Conservation (phyloP, 495 filamentous ascomycete genomes). For the Aspergillus nidulans region DNA sequence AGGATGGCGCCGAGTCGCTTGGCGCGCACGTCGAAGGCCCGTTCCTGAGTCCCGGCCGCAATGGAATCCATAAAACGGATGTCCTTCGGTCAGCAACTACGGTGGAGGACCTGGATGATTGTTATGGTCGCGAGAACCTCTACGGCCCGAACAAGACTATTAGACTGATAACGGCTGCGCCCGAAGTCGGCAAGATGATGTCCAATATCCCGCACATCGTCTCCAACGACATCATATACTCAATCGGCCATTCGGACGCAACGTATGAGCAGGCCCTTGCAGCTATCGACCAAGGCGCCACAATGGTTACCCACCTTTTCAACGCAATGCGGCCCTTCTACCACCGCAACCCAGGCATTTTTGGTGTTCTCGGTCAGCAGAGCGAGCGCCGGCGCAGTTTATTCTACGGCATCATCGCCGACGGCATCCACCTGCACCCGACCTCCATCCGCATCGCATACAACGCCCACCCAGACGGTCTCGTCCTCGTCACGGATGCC, state of each 20-base stretch:
- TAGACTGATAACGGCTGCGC: conserved; percentile 76
- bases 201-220: conserved; percentile 56
- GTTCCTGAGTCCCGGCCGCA: conserved; percentile 66
- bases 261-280: conserved; percentile 67
- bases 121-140: conserved; percentile 67
- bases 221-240: conserved; percentile 59
- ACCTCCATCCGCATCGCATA: conserved; percentile 56
- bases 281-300: conserved; percentile 65
- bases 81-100: conserved; percentile 53
- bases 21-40: conserved; percentile 84
- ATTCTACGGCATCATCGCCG: conserved; percentile 59
- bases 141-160: conserved; percentile 34
- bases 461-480: conserved; percentile 49
- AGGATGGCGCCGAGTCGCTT: conserved; percentile 71
- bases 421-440: conserved; percentile 61
- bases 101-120: conserved; percentile 55
- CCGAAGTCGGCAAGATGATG: conserved; percentile 65
- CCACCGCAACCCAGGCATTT: conserved; percentile 80
- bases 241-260: conserved; percentile 78
- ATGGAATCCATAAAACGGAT: conserved; percentile 66
- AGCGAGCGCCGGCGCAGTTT: conserved; percentile 39
- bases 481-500: conserved; percentile 59
- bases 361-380: conserved; percentile 61
- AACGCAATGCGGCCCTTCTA: conserved; percentile 85
- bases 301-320: conserved; percentile 85